Evolutionary conservation across 495 filamentous ascomycete genomes (phyloP), one percentile per base, ranked within the genome.

Genomic region (Talaromyces stipitatus): DNA sequence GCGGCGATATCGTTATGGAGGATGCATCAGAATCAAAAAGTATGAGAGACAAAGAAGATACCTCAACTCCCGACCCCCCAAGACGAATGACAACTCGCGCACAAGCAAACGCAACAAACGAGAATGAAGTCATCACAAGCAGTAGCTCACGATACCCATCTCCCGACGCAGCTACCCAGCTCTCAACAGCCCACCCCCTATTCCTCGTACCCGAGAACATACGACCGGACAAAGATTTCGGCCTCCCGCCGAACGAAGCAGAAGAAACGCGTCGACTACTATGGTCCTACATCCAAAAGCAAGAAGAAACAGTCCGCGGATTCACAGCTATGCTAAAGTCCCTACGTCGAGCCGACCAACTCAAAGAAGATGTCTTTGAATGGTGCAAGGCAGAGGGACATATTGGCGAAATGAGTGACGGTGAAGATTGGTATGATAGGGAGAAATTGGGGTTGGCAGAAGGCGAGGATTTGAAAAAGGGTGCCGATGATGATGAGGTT

Each of bases 401-500:
- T 64, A 80, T 88, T 23, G 91, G 90, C 2, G 82, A 86, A 54
- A 74, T 96, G 83, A 92, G 87, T 30, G 92, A 97, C 64, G 90
- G 90, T 2, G 92, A 97, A 73, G 92, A 97, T 66, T 97, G 92
- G 91, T 95, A 95, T 67, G 92, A 97, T 64, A 83, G 82, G 56
- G 89, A 94, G 65, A 86, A 88, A 75, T 96, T 90, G 92, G 85
- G 85, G 2, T 68, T 97, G 41, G 85, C 85, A 2, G 72, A 75
- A 33, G 73, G 71, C 3, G 89, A 90, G 61, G 88, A 91, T 66
- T 75, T 97, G 12, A 90, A 89, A 68, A 97, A 97, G 67, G 92
- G 92, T 2, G 85, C 88, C 53, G 90, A 96, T 56, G 92, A 96
- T 61, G 91, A 96, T 55, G 92, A 96, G 60, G 86, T 90, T 54